Conservation (phyloP, 345 rosid genomes). For the Citrus unshiu region DNA sequence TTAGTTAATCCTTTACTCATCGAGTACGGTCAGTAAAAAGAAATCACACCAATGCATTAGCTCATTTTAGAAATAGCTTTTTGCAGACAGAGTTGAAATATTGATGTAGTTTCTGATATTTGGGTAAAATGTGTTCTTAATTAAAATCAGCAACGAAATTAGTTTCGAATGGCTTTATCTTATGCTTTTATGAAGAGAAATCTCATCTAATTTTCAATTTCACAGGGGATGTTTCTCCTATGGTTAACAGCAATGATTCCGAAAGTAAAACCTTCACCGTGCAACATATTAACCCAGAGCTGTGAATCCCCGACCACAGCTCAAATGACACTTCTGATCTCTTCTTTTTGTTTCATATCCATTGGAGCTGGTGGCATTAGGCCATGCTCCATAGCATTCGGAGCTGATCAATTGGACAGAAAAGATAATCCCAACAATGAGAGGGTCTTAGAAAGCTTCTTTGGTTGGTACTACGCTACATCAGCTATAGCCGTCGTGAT, state of each 20-base stretch:
- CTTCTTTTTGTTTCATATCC: slow-evolving; percentile 49
- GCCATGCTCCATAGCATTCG: slow-evolving; percentile 72
- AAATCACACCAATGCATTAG: background rate
- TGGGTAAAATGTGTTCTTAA: background rate
- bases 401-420: slow-evolving; percentile 63
- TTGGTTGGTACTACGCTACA: slow-evolving; percentile 67
- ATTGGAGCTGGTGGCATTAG: slow-evolving; percentile 75
- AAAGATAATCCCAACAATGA: slow-evolving; percentile 47
- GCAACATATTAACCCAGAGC: slow-evolving; percentile 22
- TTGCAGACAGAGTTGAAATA: background rate
- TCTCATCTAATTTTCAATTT: background rate
- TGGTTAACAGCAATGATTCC: slow-evolving; percentile 78
- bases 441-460: slow-evolving; percentile 55
- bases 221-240: slow-evolving; percentile 63
- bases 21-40: background rate
- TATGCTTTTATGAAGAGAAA: background rate
- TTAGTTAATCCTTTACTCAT: background rate
- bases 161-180: background rate
- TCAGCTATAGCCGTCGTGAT: slow-evolving; percentile 42
- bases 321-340: slow-evolving; percentile 45
- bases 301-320: slow-evolving; percentile 49
- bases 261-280: slow-evolving; percentile 48
- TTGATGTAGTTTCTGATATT: background rate
- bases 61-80: background rate
- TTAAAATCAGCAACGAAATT: background rate